Evolutionary conservation across 495 filamentous ascomycete genomes (phyloP), one percentile per base, ranked within the genome.

Genomic region (Neurospora hispaniola): DNA sequence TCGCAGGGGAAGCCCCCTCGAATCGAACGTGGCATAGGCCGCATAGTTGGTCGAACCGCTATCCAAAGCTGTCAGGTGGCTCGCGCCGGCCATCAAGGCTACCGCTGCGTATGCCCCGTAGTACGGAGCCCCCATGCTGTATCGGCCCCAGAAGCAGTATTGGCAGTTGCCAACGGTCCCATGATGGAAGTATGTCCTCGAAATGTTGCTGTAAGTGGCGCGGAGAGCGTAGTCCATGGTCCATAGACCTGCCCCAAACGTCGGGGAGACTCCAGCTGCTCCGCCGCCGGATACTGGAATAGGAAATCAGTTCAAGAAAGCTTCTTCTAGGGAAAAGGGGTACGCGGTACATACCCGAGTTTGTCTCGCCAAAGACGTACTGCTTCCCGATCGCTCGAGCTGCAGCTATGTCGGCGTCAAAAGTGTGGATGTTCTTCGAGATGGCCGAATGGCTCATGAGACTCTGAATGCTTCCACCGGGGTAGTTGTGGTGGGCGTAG

Each of bases 401-500:
- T 16, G 87, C 84, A 2, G 81, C 76, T 1, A 88, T 78, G 70
- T 90, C 87, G 1, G 83, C 79, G 18, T 83, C 81, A 74, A 87
- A 90, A 10, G 76, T 74, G 5, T 78, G 76, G 14, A 89, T 78
- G 70, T 88, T 86, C 4, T 46, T 72, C 4, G 73, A 73, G 0
- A 74, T 78, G 2, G 77, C 80, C 0, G 82, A 81, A 71, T 90
- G 88, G 66, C 81, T 83, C 86, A 90, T 89, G 0, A 90, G 79
- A 0, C 79, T 81, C 0, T 80, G 80, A 35, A 86, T 76, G 5
- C 78, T 81, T 0, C 86, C 87, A 18, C 88, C 86, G 0, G 88
- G 88, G 73, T 90, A 90, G 74, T 89, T 89, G 76, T 90, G 88
- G 62, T 86, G 86, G 42, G 86, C 85, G 75, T 88, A 89, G 44